Evolutionary conservation across 2,329 filamentous ascomycete species (phyloP).

Genomic region (Atkinsonella hypoxylon): DNA sequence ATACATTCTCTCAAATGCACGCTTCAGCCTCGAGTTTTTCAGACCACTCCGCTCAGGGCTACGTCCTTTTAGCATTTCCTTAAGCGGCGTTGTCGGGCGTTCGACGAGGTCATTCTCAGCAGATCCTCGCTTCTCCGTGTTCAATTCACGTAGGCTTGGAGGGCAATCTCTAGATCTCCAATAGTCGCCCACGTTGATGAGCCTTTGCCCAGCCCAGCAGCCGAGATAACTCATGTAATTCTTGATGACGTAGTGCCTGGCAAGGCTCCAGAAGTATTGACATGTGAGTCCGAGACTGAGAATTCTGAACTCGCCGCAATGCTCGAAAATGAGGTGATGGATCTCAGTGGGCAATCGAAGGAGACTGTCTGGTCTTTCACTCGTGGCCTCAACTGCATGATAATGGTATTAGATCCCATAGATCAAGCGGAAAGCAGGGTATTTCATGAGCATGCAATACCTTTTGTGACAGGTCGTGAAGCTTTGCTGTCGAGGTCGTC

Average conservation of each 20-base stretch:
- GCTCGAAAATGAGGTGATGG: not conserved
- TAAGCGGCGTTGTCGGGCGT: too few relatives aligned
- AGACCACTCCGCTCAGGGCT: too few relatives aligned
- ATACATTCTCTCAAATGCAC: too few relatives aligned
- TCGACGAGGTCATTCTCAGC: too few relatives aligned
- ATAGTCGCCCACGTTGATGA: not conserved
- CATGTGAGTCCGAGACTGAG: not conserved
- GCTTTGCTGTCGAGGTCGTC: too few relatives aligned
- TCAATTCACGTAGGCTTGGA: not conserved
- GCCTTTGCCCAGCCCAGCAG: not conserved
- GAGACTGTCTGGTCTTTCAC: not conserved
- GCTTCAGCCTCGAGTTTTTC: too few relatives aligned
- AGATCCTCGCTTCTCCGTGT: not conserved
- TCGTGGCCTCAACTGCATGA: not conserved
- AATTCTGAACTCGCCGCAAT: not conserved
- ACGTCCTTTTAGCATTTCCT: too few relatives aligned
- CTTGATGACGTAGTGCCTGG: not conserved
- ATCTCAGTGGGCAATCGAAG: not conserved
- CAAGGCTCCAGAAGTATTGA: conserved; percentile 1
- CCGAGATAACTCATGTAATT: not conserved
- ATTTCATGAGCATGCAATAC: too few relatives aligned
- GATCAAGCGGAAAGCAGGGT: too few relatives aligned
- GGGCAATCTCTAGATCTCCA: not conserved
- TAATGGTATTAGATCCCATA: not conserved
- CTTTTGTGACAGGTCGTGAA: too few relatives aligned